Base-by-base conservation (phyloP, 1,139 yeast species). In the Kurtzmaniella quercitrusa region DNA sequence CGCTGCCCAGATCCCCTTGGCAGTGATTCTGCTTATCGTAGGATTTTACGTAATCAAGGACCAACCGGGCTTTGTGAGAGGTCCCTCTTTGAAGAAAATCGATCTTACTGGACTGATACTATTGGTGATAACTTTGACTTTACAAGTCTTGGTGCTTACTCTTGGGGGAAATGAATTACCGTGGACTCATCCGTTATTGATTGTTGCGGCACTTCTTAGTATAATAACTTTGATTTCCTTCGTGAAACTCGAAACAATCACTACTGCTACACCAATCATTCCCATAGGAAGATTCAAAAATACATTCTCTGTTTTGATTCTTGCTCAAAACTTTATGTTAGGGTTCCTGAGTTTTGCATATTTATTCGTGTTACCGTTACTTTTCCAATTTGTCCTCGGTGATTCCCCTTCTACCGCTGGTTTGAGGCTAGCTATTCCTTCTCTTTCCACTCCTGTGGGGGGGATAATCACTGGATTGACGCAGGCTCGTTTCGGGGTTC, bases 321-420 rank as follows among this genome's bases (percentile, higher is more conserved):
- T 69, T 3, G 51, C 55, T 4, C 57, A 63, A n/a, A 66, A 66
- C 24, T 57, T 62, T 40, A 51, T 66, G 23, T 57, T 69, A n/a
- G 75, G 75, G 4, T 57, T 68, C 39, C 62, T 70, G 11, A 54
- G 62, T 40, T 65, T 56, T 48, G 70, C 75, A 0, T 68, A 68
- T 46, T 52, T 70, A 19, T 69, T 70, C 50, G 62, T 67, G 1
- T 50, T 70, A 5, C 76, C 76, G 1, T 51, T 68, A 16, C 54
- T 69, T 25, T 70, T 70, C 43, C 75, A 70, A 47, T 46, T 61
- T 36, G 62, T 57, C 5, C 51, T 64, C 18, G 63, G 60, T 2
- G 69, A 64, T 46, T 23, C 58, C 0, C 52, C 65, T 1, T 50
- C 67, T 1, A 45, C 50, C 34, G 65, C 66, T 4, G 69, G 69